Evolutionary conservation across 2,329 filamentous ascomycete species (phyloP), one percentile per base, ranked within the genome.

Genomic region (Pseudocercospora vitis): DNA sequence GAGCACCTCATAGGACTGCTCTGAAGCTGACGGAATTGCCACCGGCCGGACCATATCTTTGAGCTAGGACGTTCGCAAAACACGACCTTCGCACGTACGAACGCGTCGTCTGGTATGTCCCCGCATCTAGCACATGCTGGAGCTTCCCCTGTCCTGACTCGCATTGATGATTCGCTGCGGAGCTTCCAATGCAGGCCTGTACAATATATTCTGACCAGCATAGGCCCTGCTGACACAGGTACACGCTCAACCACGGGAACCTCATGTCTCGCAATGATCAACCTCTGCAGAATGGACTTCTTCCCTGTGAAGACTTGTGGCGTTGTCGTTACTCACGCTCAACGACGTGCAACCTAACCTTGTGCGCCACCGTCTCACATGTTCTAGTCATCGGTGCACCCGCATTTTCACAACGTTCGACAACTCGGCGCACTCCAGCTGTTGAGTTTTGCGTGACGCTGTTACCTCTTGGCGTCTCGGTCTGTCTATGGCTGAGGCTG

Each of bases 381-480:
- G n/a, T 7, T 14, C 42, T 1, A 45, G 24, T 11, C 9, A 28
- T 14, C 19, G 23, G 18, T 16, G 12, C 29, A 11, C 18, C 14
- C 12, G 26, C 12, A 12, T 14, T 26, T 39, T 11, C 23, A 21
- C 9, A 28, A 1, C 18, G 5, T 11, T 14, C 47, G 35, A 23
- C 24, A 26, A 14, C 16, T 12, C 8, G 23, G 29, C 24, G 28
- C 18, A 29, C 45, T 19, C n/a, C 7, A n/a, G 8, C 11, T 9
- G 12, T 19, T 6, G 12, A 8, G 18, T 16, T 32, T 24, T 32
- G 12, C 32, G 9, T 35, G 21, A 12, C 18, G 7, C 11, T 11
- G 7, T 31, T 12, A 44, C 18, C 26, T 37, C 51, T 53, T 53
- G 51, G 51, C 51, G 51, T 53, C 4, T 6, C 32, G n/a, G 14